These are phyloP conservation scores for Macaranga tanarius DNA, from an alignment of 441 rosid species.

Conservation along the genomic window DNA sequence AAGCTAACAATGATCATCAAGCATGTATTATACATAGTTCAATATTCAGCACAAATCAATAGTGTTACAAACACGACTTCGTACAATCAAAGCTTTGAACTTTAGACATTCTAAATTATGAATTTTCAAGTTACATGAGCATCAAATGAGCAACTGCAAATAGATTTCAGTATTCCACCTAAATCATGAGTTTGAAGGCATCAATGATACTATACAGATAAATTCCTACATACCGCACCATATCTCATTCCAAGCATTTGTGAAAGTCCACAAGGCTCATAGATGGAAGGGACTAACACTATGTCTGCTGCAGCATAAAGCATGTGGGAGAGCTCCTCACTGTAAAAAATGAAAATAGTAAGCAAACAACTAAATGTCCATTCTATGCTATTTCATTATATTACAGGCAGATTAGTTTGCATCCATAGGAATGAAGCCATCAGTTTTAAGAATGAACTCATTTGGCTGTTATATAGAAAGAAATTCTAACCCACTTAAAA, in stretches of 20 bases:
- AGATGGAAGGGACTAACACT: constrained; percentile 59
- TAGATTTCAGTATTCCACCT: neutral
- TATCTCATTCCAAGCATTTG: constrained; percentile 67
- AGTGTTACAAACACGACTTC: neutral
- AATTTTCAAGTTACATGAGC: constrained; percentile 4
- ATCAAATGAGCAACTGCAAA: neutral
- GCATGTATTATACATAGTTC: neutral
- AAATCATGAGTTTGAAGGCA: neutral
- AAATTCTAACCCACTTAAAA: neutral
- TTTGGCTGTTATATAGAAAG: neutral
- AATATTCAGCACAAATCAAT: neutral
- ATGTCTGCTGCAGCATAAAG: constrained; percentile 66
- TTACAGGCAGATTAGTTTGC: neutral
- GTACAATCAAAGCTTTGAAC: neutral
- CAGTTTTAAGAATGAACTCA: neutral
- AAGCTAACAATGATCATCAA: neutral
- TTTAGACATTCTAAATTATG: neutral
- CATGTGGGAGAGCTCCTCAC: constrained; percentile 65
- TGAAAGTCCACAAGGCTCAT: constrained; percentile 65
- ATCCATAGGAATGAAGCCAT: neutral
- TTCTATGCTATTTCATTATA: neutral
- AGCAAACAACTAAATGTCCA: constrained; percentile 17
- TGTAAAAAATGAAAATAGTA: constrained; percentile 24
- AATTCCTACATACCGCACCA: constrained; percentile 44
- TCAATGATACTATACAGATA: neutral